phyloP scores from a whole-genome alignment of 2,329 filamentous ascomycete species.

The Ophiocordyceps camponoti-rufipedis region DNA sequence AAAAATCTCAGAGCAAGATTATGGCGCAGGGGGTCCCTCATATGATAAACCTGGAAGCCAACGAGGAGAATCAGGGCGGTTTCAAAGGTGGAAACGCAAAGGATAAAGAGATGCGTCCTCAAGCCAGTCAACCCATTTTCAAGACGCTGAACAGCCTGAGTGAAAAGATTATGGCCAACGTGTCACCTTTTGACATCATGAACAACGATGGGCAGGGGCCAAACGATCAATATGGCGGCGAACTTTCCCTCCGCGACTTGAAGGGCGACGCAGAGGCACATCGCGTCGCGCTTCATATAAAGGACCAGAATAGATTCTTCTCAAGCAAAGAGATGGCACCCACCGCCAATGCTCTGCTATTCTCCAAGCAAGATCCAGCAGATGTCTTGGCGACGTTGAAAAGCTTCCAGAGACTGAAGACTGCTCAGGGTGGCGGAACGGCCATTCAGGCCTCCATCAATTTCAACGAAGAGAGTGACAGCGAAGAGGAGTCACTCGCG shows the following conservation, averaged over 20 bases:
- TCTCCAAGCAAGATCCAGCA: slow-evolving; percentile 50
- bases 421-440: slow-evolving; percentile 29
- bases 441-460: slow-evolving; percentile 48
- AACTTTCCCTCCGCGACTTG: slow-evolving; percentile 65
- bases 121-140: slow-evolving; percentile 70
- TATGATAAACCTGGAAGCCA: slow-evolving; percentile 82
- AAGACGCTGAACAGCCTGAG: slow-evolving; percentile 78
- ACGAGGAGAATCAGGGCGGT: slow-evolving; percentile 87
- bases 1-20: slow-evolving; percentile 31
- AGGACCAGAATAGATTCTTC: slow-evolving; percentile 74
- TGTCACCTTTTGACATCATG: slow-evolving; percentile 58
- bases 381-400: slow-evolving; percentile 49
- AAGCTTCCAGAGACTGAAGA: slow-evolving; percentile 35
- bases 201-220: slow-evolving; percentile 37
- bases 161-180: slow-evolving; percentile 82
- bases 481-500: slow-evolving; percentile 40
- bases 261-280: slow-evolving; percentile 55
- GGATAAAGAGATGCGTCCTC: slow-evolving; percentile 76
- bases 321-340: slow-evolving; percentile 34
- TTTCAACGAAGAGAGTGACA: slow-evolving; percentile 52
- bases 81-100: slow-evolving; percentile 66
- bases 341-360: slow-evolving; percentile 29
- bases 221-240: slow-evolving; percentile 51
- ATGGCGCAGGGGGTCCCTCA: slow-evolving; percentile 56
- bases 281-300: slow-evolving; percentile 70